Conservation (phyloP, 2,329 filamentous ascomycete genomes). For the Sordariomycetes sp. region DNA sequence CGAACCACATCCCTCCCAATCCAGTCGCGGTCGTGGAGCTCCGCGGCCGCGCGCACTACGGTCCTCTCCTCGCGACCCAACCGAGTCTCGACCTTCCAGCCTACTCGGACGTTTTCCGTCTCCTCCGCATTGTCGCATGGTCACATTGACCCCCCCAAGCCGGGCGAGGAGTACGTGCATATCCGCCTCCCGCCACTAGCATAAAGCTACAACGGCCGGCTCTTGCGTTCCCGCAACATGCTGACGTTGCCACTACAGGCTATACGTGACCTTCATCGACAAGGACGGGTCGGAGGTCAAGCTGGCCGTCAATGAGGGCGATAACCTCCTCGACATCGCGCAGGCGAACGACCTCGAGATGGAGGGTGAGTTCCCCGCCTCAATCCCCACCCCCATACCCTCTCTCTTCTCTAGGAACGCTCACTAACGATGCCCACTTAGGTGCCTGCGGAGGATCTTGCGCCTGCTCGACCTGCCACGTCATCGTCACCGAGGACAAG, state of each 20-base stretch:
- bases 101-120: neutral
- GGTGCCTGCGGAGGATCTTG: slow-evolving; percentile 89
- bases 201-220: neutral
- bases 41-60: neutral
- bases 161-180: slow-evolving; percentile 74
- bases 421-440: slow-evolving; percentile 4
- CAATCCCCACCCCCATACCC: neutral
- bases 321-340: slow-evolving; percentile 90
- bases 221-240: neutral
- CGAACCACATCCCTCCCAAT: neutral
- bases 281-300: slow-evolving; percentile 70
- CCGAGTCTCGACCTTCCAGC: neutral
- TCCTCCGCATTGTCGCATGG: slow-evolving; percentile 42
- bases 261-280: slow-evolving; percentile 85
- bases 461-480: slow-evolving; percentile 86
- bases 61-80: neutral
- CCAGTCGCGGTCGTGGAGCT: neutral
- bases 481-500: slow-evolving; percentile 63
- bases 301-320: slow-evolving; percentile 69
- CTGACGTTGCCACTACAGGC: slow-evolving; percentile 30
- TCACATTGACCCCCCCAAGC: slow-evolving; percentile 70
- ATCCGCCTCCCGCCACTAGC: neutral
- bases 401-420: neutral
- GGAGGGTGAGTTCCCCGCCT: slow-evolving; percentile 53
- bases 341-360: slow-evolving; percentile 93